Conservation (phyloP, 1,139 yeast species). For the Magnusiomyces paraingens region DNA sequence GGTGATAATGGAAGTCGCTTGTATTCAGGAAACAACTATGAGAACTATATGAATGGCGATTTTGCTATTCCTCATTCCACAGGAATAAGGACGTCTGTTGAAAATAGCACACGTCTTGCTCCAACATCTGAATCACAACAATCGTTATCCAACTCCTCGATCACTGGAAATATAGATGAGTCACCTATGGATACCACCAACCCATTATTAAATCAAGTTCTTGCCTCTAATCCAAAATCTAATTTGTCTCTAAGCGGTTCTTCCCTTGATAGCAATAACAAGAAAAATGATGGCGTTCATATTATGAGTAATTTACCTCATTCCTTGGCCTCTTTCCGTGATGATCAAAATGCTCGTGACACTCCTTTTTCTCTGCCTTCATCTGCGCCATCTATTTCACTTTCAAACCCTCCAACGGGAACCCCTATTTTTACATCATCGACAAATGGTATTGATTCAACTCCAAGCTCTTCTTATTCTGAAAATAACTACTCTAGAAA, state of each 20-base stretch:
- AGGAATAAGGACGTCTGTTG: not conserved
- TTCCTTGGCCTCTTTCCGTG: constrained; percentile 3
- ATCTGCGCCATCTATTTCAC: not conserved
- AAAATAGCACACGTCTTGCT: not conserved
- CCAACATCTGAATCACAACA: too few relatives aligned
- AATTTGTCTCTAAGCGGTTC: not conserved
- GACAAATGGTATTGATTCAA: not conserved
- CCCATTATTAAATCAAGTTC: too few relatives aligned
- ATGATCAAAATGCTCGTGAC: too few relatives aligned
- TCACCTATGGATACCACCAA: too few relatives aligned
- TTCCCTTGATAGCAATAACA: not conserved
- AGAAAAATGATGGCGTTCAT: not conserved
- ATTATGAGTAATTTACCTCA: not conserved
- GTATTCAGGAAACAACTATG: not conserved
- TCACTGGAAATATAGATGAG: too few relatives aligned
- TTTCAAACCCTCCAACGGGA: not conserved
- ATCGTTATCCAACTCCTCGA: too few relatives aligned
- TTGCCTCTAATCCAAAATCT: too few relatives aligned
- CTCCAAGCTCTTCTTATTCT: not conserved
- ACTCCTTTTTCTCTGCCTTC: not conserved
- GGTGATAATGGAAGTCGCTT: not conserved
- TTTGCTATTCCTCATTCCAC: not conserved
- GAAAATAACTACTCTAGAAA: too few relatives aligned
- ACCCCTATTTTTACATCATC: not conserved
- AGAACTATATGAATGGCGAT: not conserved